phyloP scores from a whole-genome alignment of 768 basidiomycete genomes.

The Boletus tomentosulus region DNA sequence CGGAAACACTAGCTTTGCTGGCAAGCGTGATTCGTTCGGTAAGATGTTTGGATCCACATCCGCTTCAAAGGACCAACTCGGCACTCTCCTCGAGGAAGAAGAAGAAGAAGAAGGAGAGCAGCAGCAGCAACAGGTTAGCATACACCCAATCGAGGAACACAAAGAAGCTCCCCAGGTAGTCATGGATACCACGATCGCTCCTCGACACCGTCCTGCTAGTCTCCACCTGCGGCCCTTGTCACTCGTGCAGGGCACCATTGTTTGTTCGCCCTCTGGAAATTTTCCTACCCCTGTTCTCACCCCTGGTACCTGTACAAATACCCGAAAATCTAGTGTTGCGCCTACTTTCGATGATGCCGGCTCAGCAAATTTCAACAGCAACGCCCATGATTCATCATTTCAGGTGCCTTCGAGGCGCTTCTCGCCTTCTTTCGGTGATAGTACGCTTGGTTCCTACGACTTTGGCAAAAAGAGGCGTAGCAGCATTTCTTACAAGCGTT shows the following conservation, averaged over 20 bases:
- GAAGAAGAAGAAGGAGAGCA: constrained; percentile 67
- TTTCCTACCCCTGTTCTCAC: constrained; percentile 55
- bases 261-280: constrained; percentile 31
- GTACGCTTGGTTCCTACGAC: constrained; percentile 22
- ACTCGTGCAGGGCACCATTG: constrained; percentile 52
- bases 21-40: constrained; percentile 77
- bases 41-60: constrained; percentile 60
- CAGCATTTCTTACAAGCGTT: constrained; percentile 72
- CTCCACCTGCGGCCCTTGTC: constrained; percentile 69
- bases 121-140: constrained; percentile 65
- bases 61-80: constrained; percentile 70
- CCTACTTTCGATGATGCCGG: constrained; percentile 19
- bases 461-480: constrained; percentile 47
- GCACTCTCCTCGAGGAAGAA: constrained; percentile 80
- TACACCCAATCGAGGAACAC: constrained; percentile 2
- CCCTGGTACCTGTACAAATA: constrained; percentile 41
- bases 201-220: constrained; percentile 62
- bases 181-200: constrained; percentile 33
- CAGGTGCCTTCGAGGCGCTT: constrained; percentile 22
- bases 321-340: constrained; percentile 33
- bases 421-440: constrained; percentile 24
- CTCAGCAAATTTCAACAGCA: constrained; percentile 15
- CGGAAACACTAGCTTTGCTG: constrained; percentile 43
- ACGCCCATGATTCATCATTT: background rate
- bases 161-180: constrained; percentile 22